A percentile compares a stretch with the other conserved stretches of the same genome.
Conservation (phyloP, 2,329 filamentous ascomycete species). For the Trichoderma sp. region DNA sequence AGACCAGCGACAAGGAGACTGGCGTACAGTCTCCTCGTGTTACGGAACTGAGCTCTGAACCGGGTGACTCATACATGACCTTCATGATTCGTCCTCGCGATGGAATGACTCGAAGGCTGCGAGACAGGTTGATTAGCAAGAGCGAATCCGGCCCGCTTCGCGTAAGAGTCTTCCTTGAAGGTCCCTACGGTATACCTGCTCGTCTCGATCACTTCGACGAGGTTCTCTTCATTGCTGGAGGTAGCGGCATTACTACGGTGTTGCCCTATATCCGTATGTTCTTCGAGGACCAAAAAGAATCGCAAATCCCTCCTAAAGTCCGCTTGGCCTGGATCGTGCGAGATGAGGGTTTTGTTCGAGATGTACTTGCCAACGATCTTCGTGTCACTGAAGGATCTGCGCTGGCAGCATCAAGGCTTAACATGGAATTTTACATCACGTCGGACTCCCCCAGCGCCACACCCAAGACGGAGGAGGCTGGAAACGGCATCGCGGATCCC, state of each 20-base stretch:
- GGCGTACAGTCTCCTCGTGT: conserved; percentile 12
- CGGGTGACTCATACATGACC: conserved; percentile 26
- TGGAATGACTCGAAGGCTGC: conserved; percentile 35
- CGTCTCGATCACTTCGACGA: conserved; percentile 32
- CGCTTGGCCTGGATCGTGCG: conserved; percentile 34
- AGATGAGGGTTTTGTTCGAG: conserved; percentile 30
- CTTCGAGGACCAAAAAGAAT: conserved; percentile 20
- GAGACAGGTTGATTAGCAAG: conserved; percentile 22
- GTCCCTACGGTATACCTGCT: conserved; percentile 35
- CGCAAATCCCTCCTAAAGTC: conserved; percentile 22
- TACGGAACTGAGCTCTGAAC: background rate
- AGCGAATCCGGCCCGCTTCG: conserved; percentile 22
- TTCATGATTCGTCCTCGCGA: conserved; percentile 38
- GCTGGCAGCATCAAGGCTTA: conserved; percentile 20
- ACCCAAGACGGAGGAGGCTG: conserved; percentile 10
- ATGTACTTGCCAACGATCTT: conserved; percentile 29
- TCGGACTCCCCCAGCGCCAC: background rate
- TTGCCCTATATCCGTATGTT: conserved; percentile 32
- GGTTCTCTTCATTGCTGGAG: conserved; percentile 37
- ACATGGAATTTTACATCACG: conserved; percentile 33
- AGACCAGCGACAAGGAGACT: conserved; percentile 24
- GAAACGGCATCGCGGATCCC: background rate
- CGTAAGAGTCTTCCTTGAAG: conserved; percentile 34
- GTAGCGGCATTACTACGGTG: conserved; percentile 37
- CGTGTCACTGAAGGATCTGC: conserved; percentile 24